phyloP scores from a whole-genome alignment of 2,329 filamentous ascomycete species.

The Hypoxylon sp. region DNA sequence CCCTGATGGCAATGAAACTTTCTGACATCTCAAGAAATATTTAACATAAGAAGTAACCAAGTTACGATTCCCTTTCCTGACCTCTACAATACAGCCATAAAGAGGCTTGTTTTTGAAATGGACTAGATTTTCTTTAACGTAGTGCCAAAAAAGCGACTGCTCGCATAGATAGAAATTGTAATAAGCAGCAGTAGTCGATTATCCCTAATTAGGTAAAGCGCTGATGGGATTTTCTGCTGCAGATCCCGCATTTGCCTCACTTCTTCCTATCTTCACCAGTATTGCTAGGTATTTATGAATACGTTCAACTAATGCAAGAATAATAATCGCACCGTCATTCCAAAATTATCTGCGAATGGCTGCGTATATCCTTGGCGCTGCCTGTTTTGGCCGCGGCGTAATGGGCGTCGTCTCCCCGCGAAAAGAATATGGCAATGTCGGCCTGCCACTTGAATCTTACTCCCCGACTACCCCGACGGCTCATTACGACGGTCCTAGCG shows the following conservation, averaged over 20 bases:
- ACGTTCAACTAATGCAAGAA: background rate
- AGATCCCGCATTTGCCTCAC: background rate
- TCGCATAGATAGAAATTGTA: too few relatives aligned
- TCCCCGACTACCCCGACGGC: background rate
- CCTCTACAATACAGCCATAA: too few relatives aligned
- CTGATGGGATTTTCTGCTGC: background rate
- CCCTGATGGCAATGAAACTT: too few relatives aligned
- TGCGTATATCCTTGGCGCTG: constrained; percentile 30
- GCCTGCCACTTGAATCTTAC: constrained; percentile 24
- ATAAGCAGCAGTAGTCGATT: background rate
- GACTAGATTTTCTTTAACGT: too few relatives aligned
- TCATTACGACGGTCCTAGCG: background rate
- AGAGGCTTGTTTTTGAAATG: too few relatives aligned
- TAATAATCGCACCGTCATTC: background rate
- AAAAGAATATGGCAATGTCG: constrained; percentile 30
- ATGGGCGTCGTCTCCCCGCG: constrained; percentile 30
- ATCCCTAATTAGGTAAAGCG: constrained; percentile 6
- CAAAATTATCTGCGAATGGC: constrained; percentile 8
- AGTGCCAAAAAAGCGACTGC: too few relatives aligned
- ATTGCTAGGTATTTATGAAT: background rate
- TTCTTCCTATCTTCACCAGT: background rate
- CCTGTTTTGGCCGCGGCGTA: constrained; percentile 31
- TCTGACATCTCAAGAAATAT: too few relatives aligned
- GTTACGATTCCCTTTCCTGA: too few relatives aligned
- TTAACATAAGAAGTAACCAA: too few relatives aligned